Evolutionary conservation across 805 yeast species (phyloP).

Genomic region (Wickerhamiella lipophila): DNA sequence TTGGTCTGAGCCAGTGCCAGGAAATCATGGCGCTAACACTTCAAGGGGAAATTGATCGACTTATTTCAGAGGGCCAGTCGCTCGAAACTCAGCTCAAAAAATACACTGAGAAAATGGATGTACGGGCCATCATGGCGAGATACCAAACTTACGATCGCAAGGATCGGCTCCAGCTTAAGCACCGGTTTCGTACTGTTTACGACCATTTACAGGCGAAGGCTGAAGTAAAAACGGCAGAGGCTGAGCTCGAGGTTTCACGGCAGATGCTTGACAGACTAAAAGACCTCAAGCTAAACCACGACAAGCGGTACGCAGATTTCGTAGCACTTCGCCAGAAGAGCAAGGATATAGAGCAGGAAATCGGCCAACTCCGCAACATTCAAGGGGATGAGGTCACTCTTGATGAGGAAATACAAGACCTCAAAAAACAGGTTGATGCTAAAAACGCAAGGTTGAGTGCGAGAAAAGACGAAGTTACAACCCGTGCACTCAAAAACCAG

Average conservation of each 20-base stretch:
- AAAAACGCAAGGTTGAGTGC: not conserved
- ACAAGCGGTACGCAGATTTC: not conserved
- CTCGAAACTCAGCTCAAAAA: not conserved
- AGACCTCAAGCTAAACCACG: not conserved
- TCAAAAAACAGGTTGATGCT: not conserved
- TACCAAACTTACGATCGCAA: not conserved
- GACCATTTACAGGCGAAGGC: conserved; percentile 2
- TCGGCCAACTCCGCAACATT: not conserved
- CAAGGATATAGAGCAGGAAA: not conserved
- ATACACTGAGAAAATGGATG: not conserved
- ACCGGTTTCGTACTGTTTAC: not conserved
- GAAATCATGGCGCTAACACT: not conserved
- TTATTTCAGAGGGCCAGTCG: not conserved
- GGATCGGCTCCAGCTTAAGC: not conserved
- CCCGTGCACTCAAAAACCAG: not conserved
- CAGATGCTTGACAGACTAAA: not conserved
- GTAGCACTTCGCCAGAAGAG: not conserved
- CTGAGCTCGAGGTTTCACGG: not conserved
- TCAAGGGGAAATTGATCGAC: not conserved
- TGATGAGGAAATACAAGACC: not conserved
- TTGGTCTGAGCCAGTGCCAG: not conserved
- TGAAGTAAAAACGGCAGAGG: not conserved
- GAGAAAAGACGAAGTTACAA: not conserved
- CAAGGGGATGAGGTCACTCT: not conserved
- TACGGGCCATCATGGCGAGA: not conserved